Evolutionary conservation across 768 basidiomycete species (phyloP), one percentile per base, ranked within the genome.

Genomic region (Mycena kentingensis): DNA sequence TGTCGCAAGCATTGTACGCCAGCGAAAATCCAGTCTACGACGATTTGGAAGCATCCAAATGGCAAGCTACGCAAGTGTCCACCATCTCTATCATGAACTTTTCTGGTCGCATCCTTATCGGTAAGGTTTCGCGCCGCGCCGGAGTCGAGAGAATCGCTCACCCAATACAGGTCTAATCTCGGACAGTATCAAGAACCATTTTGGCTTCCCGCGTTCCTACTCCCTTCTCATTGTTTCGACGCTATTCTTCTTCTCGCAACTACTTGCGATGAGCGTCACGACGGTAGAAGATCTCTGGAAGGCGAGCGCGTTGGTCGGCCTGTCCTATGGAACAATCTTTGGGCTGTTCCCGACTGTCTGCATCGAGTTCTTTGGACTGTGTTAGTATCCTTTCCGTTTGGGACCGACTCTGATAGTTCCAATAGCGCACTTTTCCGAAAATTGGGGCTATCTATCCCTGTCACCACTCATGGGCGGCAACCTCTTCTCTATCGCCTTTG

Each of bases 51-150:
- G 84, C 89, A 0, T 77, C 85, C 1, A 77, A 80, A 47, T 88
- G 85, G 82, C 94, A 97, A 72, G 84, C 90, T 0, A 74, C 81
- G 3, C 93, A 97, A 62, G 94, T 97, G 1, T 91, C 92, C 0
- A 76, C 81, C 4, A 77, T 95, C 57, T 92, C 89, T 61, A 51
- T 95, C 22, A 86, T 84, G 70, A 97, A 92, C 65, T 96, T 85
- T 51, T 60, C 76, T 2, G 93, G 93, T 1, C 82, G 94, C 34
- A 79, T 95, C 39, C 52, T 84, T 24, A 85, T 93, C 16, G 92
- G 90, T 90, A 38, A 49, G 64, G 49, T 21, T 32, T 46, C 22
- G 46, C 16, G 31, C 37, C 13, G 6, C 31, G 13, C 29, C 13
- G 34, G 8, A 25, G 1, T 32, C 12, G 21, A 16, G 46, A 41